phyloP scores from a whole-genome alignment of 2,329 filamentous ascomycete species.

The Exophiala calicioides region DNA sequence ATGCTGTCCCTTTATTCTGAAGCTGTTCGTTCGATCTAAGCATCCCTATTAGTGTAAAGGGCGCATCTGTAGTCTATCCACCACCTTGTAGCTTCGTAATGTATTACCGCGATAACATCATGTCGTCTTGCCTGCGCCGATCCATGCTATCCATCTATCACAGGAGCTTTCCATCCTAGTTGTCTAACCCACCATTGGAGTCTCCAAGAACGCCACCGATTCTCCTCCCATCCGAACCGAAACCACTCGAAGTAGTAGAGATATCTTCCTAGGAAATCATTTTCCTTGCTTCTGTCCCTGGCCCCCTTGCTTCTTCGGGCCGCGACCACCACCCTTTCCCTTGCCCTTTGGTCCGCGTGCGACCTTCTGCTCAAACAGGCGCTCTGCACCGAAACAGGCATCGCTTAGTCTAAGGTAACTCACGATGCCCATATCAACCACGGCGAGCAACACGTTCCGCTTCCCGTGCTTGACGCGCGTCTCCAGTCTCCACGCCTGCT shows the following conservation, averaged over 20 bases:
- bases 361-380: constrained; percentile 53
- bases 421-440: constrained; percentile 86
- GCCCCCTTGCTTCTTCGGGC: constrained; percentile 37
- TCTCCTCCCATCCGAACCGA: too few relatives aligned
- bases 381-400: constrained; percentile 75
- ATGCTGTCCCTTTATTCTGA: too few relatives aligned
- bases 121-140: too few relatives aligned
- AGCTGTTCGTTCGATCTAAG: too few relatives aligned
- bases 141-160: constrained; percentile 6
- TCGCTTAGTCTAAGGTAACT: constrained; percentile 84
- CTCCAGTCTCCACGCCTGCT: constrained; percentile 59
- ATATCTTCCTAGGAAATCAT: not conserved
- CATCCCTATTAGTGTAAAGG: too few relatives aligned
- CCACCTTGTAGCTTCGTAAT: too few relatives aligned
- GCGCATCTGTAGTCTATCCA: not conserved
- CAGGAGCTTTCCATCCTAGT: constrained; percentile 17
- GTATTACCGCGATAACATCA: not conserved
- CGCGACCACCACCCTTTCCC: constrained; percentile 29
- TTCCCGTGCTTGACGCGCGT: constrained; percentile 80
- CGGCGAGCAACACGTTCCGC: constrained; percentile 78
- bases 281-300: constrained; percentile 21
- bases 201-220: too few relatives aligned
- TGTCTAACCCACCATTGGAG: too few relatives aligned
- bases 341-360: constrained; percentile 35
- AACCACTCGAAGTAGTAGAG: not conserved